A percentile compares a stretch with the other conserved stretches of the same genome.
phyloP scores from a whole-genome alignment of 2,329 filamentous ascomycete species.

The Sporothrix schenckii region DNA sequence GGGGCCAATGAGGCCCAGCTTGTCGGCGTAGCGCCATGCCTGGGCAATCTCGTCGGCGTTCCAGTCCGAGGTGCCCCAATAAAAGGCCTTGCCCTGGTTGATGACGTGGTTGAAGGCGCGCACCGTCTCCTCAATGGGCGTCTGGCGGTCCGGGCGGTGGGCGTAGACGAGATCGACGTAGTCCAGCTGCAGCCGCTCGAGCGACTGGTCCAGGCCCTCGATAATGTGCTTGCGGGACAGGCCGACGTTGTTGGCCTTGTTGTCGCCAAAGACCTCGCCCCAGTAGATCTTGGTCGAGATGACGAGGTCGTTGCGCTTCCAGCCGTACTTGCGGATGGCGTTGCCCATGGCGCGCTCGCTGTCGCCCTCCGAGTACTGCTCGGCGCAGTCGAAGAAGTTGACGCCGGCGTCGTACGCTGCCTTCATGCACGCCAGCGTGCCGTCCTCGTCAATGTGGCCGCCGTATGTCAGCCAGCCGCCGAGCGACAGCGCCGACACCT shows the following conservation, averaged over 20 bases:
- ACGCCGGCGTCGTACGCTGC: slow-evolving; percentile 62
- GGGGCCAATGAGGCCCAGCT: slow-evolving; percentile 63
- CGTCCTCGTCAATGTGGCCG: slow-evolving; percentile 41
- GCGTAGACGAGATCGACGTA: slow-evolving; percentile 69
- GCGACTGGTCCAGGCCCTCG: slow-evolving; percentile 60
- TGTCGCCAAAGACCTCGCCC: slow-evolving; percentile 63
- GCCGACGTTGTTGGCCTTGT: slow-evolving; percentile 56
- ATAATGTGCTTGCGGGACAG: slow-evolving; percentile 56
- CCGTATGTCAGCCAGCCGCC: slow-evolving; percentile 58
- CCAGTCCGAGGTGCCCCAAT: slow-evolving; percentile 75
- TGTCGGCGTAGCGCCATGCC: slow-evolving; percentile 63
- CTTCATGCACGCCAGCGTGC: slow-evolving; percentile 55
- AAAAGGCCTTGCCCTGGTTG: slow-evolving; percentile 69
- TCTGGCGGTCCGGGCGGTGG: slow-evolving; percentile 61
- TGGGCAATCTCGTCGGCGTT: slow-evolving; percentile 67
- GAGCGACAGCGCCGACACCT: slow-evolving; percentile 43
- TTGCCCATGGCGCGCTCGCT: slow-evolving; percentile 66
- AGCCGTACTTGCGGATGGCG: slow-evolving; percentile 61
- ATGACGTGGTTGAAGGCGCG: slow-evolving; percentile 54
- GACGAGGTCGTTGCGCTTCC: slow-evolving; percentile 64
- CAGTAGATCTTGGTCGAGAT: slow-evolving; percentile 67
- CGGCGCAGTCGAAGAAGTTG: slow-evolving; percentile 67
- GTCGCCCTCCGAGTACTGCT: slow-evolving; percentile 61
- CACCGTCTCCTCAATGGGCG: slow-evolving; percentile 66
- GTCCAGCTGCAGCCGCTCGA: slow-evolving; percentile 61